Evolutionary conservation across 108 stramenopile genomes (phyloP), one percentile per base, ranked within the genome.

Genomic region (Halocafeteria seosinensis): DNA sequence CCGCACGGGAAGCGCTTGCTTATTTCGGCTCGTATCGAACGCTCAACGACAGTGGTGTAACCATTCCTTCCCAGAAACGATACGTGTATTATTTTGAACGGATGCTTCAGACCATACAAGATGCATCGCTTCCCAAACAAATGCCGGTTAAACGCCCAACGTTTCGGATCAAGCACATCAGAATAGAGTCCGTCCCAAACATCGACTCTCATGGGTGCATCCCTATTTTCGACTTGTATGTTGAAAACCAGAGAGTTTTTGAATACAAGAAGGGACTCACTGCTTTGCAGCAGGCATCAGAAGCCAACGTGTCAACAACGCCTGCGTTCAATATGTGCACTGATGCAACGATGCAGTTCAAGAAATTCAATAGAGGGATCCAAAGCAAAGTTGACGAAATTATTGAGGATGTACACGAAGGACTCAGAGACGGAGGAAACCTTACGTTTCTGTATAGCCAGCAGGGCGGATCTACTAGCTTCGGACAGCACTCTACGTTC

Each of bases 41-140:
- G 21, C 30, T 37, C 23, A 72, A 75, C 51, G 33, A 36, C 31
- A 71, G 72, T 63, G 74, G 74, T 0, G 74, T 75, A 1, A 75
- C 74, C n/a, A 75, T 75, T 33, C 74, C 74, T n/a, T 50, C 47
- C 25, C 69, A 74, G 37, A 58, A 50, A 28, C 70, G 74, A 5
- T 75, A 57, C 29, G 70, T 67, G n/a, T 53, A 62, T 51, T 75
- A 75, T 63, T 75, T 67, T 37, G 70, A 67, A 50, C 62, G 50
- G 24, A 29, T 71, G 12, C 38, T 75, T 0, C 57, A 62, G 3
- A n/a, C n/a, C n/a, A n/a, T n/a, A n/a, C n/a, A n/a, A n/a, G n/a
- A n/a, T n/a, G n/a, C n/a, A n/a, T n/a, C n/a, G n/a, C n/a, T n/a
- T n/a, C n/a, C n/a, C n/a, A 13, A 58, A 0, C 55, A 36, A 24